Conservation (phyloP, 78 protist genomes). For the Trichosphaerium sp. region DNA sequence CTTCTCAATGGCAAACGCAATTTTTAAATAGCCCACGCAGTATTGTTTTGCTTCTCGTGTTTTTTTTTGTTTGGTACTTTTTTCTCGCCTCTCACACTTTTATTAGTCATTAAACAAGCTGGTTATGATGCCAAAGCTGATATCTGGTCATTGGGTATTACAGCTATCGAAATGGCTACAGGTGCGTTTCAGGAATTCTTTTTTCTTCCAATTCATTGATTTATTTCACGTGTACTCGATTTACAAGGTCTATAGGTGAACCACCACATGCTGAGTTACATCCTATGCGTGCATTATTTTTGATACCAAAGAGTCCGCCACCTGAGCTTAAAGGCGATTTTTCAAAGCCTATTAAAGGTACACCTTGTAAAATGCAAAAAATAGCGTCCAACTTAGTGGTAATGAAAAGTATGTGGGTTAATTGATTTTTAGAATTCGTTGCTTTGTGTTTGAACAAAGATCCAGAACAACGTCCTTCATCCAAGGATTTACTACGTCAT, state of each 20-base stretch:
- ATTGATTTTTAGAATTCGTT: too few relatives aligned
- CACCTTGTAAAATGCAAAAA: too few relatives aligned
- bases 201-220: too few relatives aligned
- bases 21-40: too few relatives aligned
- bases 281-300: conserved; percentile 86
- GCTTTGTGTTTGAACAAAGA: conserved; percentile 77
- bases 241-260: conserved; percentile 66
- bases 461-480: conserved; percentile 74
- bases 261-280: conserved; percentile 90
- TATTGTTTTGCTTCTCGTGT: neutral
- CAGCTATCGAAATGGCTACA: conserved; percentile 93
- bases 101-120: conserved; percentile 73
- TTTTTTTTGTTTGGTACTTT: neutral
- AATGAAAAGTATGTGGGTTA: too few relatives aligned
- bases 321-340: conserved; percentile 71
- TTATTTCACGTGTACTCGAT: too few relatives aligned
- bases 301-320: conserved; percentile 88
- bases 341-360: conserved; percentile 49
- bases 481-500: conserved; percentile 83
- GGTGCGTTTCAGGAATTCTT: too few relatives aligned
- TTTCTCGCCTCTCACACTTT: neutral
- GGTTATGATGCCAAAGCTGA: conserved; percentile 82
- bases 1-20: too few relatives aligned
- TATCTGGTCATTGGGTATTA: conserved; percentile 98
- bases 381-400: too few relatives aligned